Conservation (phyloP, 202 grass and related monocot genomes). For the Schoenoplectus tabernaemontani region DNA sequence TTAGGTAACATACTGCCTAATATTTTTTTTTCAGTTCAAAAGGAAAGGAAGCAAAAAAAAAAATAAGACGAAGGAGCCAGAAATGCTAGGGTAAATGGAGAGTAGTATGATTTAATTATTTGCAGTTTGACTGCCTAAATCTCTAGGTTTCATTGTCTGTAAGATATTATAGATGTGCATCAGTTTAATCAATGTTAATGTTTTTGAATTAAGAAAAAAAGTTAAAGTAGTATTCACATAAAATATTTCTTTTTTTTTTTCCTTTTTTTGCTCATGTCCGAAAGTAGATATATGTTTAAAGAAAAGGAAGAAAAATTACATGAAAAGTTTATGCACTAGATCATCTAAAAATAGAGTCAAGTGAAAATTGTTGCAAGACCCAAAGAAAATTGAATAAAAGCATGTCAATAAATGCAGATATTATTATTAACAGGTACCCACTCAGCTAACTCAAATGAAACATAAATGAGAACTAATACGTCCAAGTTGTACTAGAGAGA, state of each 20-base stretch:
- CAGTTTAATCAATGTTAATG: not conserved
- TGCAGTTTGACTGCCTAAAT: not conserved
- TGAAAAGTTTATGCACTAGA: not conserved
- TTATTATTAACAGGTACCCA: not conserved
- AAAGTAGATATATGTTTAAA: not conserved
- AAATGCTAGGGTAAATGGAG: not conserved
- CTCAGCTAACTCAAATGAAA: not conserved
- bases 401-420: not conserved
- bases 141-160: not conserved
- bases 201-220: not conserved
- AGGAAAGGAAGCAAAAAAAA: not conserved
- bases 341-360: not conserved
- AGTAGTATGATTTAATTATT: not conserved
- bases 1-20: not conserved
- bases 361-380: not conserved
- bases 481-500: not conserved
- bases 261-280: not conserved
- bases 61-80: too few relatives aligned
- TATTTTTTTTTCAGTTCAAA: not conserved
- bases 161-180: not conserved
- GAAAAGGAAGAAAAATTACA: not conserved
- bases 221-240: not conserved
- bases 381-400: not conserved
- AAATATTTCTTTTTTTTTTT: too few relatives aligned
- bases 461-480: not conserved